phyloP scores from a whole-genome alignment of 2,329 filamentous ascomycete genomes.

The Stemphylium vesicarium region DNA sequence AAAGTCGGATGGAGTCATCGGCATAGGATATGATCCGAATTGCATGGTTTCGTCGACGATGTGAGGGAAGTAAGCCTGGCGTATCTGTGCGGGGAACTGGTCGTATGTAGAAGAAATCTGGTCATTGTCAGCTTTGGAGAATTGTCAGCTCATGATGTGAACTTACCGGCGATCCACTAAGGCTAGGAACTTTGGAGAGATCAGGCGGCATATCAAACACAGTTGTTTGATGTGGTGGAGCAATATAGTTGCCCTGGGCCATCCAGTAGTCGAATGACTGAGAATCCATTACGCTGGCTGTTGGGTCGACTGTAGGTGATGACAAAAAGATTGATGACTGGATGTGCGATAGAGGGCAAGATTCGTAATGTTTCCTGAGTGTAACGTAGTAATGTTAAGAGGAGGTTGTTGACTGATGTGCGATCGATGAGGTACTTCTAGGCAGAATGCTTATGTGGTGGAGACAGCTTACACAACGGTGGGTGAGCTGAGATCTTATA shows the following conservation, averaged over 20 bases:
- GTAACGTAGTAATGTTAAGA: constrained; percentile 1
- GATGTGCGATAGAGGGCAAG: background rate
- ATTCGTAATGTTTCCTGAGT: background rate
- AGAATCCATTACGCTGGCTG: constrained; percentile 39
- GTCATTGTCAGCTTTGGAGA: constrained; percentile 8
- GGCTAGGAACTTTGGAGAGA: constrained; percentile 46
- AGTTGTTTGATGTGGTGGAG: constrained; percentile 38
- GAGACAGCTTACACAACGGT: constrained; percentile 38
- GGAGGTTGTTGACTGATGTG: constrained; percentile 1
- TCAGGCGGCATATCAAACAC: constrained; percentile 45
- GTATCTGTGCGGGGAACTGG: constrained; percentile 40
- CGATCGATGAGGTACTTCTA: constrained; percentile 10
- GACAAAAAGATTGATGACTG: constrained; percentile 11
- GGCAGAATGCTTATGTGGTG: constrained; percentile 33
- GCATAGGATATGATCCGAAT: constrained; percentile 44
- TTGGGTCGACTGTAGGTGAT: constrained; percentile 2
- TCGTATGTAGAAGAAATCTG: constrained; percentile 49
- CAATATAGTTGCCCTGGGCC: constrained; percentile 42
- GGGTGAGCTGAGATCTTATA: constrained; percentile 47
- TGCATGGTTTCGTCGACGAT: constrained; percentile 42
- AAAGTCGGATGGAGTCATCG: constrained; percentile 50
- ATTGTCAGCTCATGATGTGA: background rate
- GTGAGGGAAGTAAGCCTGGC: constrained; percentile 43
- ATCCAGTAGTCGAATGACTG: constrained; percentile 48
- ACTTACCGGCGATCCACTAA: constrained; percentile 49